Evolutionary conservation across 2,329 filamentous ascomycete species (phyloP).

Genomic region (Dactylonectria macrodidyma): DNA sequence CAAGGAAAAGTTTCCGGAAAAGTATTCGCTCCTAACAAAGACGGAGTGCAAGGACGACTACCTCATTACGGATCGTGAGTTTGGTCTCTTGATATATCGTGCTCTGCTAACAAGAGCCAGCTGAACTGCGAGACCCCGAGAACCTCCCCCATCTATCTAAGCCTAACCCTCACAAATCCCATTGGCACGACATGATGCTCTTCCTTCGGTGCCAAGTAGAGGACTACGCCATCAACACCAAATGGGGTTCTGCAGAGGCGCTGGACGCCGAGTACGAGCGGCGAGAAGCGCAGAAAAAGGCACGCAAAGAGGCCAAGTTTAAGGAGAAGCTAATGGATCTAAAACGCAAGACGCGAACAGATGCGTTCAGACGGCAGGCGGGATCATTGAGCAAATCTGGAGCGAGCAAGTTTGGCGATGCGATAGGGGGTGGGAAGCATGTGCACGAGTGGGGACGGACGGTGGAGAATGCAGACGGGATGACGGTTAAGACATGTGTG

Average conservation of each 20-base stretch:
- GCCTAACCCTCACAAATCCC: slow-evolving; percentile 95
- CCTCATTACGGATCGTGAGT: slow-evolving; percentile 88
- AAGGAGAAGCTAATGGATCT: slow-evolving; percentile 89
- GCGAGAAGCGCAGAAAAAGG: slow-evolving; percentile 84
- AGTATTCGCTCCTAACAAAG: slow-evolving; percentile 96
- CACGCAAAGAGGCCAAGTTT: slow-evolving; percentile 91
- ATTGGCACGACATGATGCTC: slow-evolving; percentile 99
- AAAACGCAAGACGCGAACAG: slow-evolving; percentile 93
- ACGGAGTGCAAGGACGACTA: slow-evolving; percentile 98
- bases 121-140: slow-evolving; percentile 90
- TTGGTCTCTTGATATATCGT: neutral
- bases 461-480: slow-evolving; percentile 79
- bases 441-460: slow-evolving; percentile 88
- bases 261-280: slow-evolving; percentile 91
- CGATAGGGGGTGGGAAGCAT: slow-evolving; percentile 79
- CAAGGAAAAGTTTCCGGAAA: slow-evolving; percentile 92
- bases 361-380: slow-evolving; percentile 84
- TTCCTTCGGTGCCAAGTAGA: slow-evolving; percentile 96
- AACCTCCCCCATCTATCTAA: slow-evolving; percentile 89
- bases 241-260: slow-evolving; percentile 91
- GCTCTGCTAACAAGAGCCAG: slow-evolving; percentile 57
- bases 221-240: slow-evolving; percentile 88
- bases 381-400: slow-evolving; percentile 69
- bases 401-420: slow-evolving; percentile 81
- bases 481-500: slow-evolving; percentile 85